Conservation (phyloP, 2,329 filamentous ascomycete genomes). For the Trichoderma sp. region DNA sequence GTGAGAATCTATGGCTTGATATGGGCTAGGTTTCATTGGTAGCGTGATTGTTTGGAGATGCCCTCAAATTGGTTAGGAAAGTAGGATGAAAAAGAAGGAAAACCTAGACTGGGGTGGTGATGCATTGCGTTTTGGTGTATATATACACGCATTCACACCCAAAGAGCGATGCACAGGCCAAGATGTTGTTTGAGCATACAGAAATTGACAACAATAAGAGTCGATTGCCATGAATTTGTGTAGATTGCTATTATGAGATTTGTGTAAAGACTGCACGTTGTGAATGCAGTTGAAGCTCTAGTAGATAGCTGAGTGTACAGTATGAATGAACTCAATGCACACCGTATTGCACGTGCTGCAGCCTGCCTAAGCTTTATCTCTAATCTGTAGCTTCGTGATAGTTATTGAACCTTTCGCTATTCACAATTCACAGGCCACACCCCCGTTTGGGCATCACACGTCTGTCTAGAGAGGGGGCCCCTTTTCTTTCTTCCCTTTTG, state of each 20-base stretch:
- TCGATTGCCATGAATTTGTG: not conserved
- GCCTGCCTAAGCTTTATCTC: not conserved
- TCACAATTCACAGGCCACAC: not conserved
- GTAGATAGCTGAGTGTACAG: not conserved
- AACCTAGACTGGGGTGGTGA: not conserved
- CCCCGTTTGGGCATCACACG: not conserved
- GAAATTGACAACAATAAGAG: not conserved
- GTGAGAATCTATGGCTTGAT: not conserved
- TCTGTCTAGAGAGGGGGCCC: too few species aligned
- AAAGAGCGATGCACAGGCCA: not conserved
- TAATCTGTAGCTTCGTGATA: not conserved
- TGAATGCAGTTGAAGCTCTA: not conserved
- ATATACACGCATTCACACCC: not conserved
- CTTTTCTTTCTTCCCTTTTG: not conserved
- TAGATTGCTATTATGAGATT: not conserved
- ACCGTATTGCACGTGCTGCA: constrained; percentile 10
- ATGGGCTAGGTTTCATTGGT: not conserved
- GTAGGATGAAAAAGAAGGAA: not conserved
- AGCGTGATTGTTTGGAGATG: not conserved
- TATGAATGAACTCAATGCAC: not conserved
- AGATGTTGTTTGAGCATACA: not conserved
- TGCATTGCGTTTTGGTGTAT: not conserved
- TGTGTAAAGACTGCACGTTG: not conserved
- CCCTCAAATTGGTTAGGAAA: not conserved
- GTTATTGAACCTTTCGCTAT: not conserved